These are phyloP conservation scores for Boechera retrofracta DNA, from an alignment of 345 rosid genomes.

Conservation along the genomic window DNA sequence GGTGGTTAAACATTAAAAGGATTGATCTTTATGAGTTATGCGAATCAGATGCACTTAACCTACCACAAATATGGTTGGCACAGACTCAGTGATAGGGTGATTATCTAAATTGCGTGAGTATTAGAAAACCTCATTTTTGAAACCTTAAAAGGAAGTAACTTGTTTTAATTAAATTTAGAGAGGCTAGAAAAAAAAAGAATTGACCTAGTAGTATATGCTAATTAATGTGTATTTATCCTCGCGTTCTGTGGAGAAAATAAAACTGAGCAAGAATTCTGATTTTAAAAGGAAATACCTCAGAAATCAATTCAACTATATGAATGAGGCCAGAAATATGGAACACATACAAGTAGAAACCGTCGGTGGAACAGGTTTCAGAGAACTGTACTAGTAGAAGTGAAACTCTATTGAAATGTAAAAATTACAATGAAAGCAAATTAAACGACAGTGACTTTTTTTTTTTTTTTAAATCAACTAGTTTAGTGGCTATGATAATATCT, in stretches of 20 bases:
- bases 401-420: background rate
- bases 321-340: constrained; percentile 1
- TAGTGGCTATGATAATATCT: too few relatives aligned
- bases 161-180: background rate
- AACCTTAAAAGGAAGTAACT: background rate
- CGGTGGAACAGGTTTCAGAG: background rate
- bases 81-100: background rate
- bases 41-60: background rate
- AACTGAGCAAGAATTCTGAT: background rate
- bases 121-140: background rate
- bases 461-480: too few relatives aligned
- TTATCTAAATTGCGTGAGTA: background rate
- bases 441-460: too few relatives aligned
- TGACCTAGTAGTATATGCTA: background rate
- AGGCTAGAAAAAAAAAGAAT: background rate
- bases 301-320: background rate
- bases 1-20: background rate
- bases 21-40: background rate
- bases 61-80: constrained; percentile 19
- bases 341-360: background rate
- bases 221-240: too few relatives aligned
- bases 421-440: background rate
- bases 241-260: background rate
- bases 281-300: background rate
- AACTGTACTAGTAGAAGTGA: background rate